phyloP scores from a whole-genome alignment of 768 basidiomycete genomes.

The Sporobolomyces pararoseus region DNA sequence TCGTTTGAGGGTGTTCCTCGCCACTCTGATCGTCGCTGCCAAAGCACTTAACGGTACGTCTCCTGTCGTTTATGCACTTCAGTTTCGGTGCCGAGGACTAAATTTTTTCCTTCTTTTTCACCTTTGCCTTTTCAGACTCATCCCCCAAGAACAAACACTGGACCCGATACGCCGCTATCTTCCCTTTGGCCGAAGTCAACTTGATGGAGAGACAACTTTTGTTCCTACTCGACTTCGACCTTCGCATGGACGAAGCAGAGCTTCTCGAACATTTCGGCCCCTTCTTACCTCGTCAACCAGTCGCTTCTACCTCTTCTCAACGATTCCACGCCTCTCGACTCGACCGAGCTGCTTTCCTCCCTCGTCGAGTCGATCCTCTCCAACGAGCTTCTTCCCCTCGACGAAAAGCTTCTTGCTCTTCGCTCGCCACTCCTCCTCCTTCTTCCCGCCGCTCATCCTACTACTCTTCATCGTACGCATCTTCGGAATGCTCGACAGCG shows the following conservation, averaged over 20 bases:
- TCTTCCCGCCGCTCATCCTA: slow-evolving; percentile 13
- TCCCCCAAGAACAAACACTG: slow-evolving; percentile 93
- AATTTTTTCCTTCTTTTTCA: too few relatives aligned
- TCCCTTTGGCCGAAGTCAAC: slow-evolving; percentile 64
- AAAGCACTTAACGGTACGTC: slow-evolving; percentile 76
- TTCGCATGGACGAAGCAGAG: slow-evolving; percentile 81
- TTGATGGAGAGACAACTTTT: slow-evolving; percentile 97
- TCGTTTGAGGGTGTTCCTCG: slow-evolving; percentile 79
- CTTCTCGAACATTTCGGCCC: slow-evolving; percentile 57
- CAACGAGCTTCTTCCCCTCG: neutral
- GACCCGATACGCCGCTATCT: slow-evolving; percentile 71
- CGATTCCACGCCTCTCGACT: slow-evolving; percentile 8
- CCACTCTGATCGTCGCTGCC: slow-evolving; percentile 87
- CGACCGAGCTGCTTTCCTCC: neutral
- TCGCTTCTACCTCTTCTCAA: slow-evolving; percentile 12
- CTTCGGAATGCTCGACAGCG: neutral
- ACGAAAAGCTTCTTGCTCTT: slow-evolving; percentile 3
- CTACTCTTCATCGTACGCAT: neutral
- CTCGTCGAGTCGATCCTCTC: slow-evolving; percentile 11
- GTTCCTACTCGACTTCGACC: slow-evolving; percentile 83
- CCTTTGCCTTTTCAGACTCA: slow-evolving; percentile 31
- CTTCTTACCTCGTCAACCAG: slow-evolving; percentile 54
- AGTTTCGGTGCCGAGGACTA: too few relatives aligned
- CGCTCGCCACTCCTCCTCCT: slow-evolving; percentile 1
- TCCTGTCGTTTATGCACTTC: slow-evolving; percentile 57